Percentiles rank a stretch among this genome's conserved stretches.
Evolutionary conservation across 2,329 filamentous ascomycete species (phyloP).

Genomic region (Nigrospora osmanthi): DNA sequence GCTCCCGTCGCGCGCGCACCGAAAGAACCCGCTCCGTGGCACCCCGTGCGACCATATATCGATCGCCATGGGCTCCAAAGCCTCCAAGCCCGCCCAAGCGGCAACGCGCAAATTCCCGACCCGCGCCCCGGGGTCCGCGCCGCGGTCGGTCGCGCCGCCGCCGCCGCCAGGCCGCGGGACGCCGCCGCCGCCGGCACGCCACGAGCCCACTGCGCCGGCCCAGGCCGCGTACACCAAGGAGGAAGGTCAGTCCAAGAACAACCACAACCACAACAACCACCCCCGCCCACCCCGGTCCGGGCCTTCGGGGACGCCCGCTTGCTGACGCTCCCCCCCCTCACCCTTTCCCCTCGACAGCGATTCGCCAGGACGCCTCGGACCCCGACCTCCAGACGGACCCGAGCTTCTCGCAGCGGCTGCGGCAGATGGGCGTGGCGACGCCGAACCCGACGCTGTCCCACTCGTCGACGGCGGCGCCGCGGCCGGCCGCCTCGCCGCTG

Average conservation of each 20-base stretch:
- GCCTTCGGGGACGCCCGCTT: background rate
- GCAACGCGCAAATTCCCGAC: conserved; percentile 36
- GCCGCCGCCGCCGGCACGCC: background rate
- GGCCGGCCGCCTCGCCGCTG: conserved; percentile 8
- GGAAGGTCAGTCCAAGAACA: conserved; percentile 20
- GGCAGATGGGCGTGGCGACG: conserved; percentile 45
- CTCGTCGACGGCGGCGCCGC: conserved; percentile 33
- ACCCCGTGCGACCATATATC: background rate
- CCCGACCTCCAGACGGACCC: conserved; percentile 29
- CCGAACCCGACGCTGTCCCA: conserved; percentile 46
- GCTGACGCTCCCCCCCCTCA: background rate
- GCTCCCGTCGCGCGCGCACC: background rate
- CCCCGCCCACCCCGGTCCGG: background rate
- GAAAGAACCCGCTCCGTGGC: background rate
- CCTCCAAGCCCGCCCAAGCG: conserved; percentile 35
- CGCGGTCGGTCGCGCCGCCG: conserved; percentile 8
- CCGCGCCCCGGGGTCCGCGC: conserved; percentile 22
- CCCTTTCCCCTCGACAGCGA: conserved; percentile 22
- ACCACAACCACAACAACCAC: no score
- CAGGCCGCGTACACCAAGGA: conserved; percentile 19
- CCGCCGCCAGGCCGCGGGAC: conserved; percentile 3
- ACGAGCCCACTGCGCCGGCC: background rate
- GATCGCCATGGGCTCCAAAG: conserved; percentile 32
- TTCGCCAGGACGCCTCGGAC: conserved; percentile 29
- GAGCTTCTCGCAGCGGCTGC: conserved; percentile 43